Percentiles rank a stretch among this genome's conserved stretches.
These are phyloP conservation scores for Musa troglodytarum DNA, from an alignment of 176 grass and related monocot species.

Conservation along the genomic window DNA sequence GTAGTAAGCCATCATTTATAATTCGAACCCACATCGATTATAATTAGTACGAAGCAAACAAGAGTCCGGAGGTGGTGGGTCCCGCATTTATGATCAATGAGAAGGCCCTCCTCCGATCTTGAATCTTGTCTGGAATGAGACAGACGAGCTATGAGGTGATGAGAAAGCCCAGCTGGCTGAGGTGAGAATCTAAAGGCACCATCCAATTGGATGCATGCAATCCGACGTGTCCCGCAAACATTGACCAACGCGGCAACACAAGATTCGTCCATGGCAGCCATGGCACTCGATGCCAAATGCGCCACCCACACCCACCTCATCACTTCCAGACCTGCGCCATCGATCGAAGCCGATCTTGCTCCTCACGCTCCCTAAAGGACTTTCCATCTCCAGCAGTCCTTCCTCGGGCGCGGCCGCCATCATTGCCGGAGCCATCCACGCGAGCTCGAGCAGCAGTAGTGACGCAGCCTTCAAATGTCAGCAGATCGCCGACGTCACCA, in stretches of 20 bases:
- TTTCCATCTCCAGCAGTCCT: neutral
- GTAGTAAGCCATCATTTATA: too few relatives aligned
- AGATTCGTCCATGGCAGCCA: neutral
- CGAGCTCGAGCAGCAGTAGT: neutral
- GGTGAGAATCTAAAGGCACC: neutral
- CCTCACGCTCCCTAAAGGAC: neutral
- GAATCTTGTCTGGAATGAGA: too few relatives aligned
- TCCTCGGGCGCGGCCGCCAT: neutral
- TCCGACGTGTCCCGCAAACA: neutral
- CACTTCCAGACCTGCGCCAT: neutral
- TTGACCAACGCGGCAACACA: too few relatives aligned
- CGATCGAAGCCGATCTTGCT: neutral
- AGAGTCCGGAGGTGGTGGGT: too few relatives aligned
- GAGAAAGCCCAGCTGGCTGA: neutral
- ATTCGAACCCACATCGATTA: too few relatives aligned
- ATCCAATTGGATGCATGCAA: neutral
- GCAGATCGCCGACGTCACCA: neutral
- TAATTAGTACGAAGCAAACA: too few relatives aligned
- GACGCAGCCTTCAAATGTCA: neutral
- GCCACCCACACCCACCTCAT: neutral
- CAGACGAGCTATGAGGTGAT: too few relatives aligned
- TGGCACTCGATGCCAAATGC: constrained; percentile 8
- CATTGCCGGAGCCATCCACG: neutral
- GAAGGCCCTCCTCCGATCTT: too few relatives aligned
- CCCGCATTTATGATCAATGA: too few relatives aligned